Evolutionary conservation across 106 monocot genomes (phyloP), one percentile per base, ranked within the genome.

Genomic region (Acanthochlamys bracteata): DNA sequence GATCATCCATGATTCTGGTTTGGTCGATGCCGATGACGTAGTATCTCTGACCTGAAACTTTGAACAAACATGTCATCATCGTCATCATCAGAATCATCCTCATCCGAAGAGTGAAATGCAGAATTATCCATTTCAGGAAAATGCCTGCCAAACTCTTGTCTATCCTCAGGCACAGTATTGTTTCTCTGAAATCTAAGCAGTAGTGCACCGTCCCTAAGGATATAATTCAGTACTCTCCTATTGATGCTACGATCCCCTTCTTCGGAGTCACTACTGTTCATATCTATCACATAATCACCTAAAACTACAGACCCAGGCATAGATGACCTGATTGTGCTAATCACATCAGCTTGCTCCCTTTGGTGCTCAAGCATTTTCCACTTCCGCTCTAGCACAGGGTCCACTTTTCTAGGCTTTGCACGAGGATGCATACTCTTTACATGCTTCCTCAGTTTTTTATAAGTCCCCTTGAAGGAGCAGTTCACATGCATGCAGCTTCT

Each of bases 201-300:
- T 20, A 43, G 11, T 24, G 42, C 63, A 21, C 21, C 63, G 14
- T 63, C 43, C 40, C 63, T 20, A 42, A 39, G 23, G 11, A 46
- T 39, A 14, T 45, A 39, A 43, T 20, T 45, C 1, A 43, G 42
- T 9, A 22, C 22, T 22, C 45, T 41, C 21, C 40, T 23, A 23
- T 43, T 45, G 22, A 63, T 39, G 23, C 45, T 42, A 39, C 45
- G 17, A 20, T 21, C 63, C n/a, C 13, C 63, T 22, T n/a, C 40
- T 2, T 63, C 63, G 22, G 43, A 23, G 22, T 63, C 63, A 46
- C 43, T 45, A 63, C 42, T 41, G 40, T 42, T 41, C 63, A 63
- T 63, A 19, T 63, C 63, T 63, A 63, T 63, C 17, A 63, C 63
- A 45, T 63, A 63, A 43, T 63, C 63, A 39, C 63, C 63, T 42